These are phyloP conservation scores for Termitomyces sp. DNA, from an alignment of 768 basidiomycete species.

Conservation along the genomic window DNA sequence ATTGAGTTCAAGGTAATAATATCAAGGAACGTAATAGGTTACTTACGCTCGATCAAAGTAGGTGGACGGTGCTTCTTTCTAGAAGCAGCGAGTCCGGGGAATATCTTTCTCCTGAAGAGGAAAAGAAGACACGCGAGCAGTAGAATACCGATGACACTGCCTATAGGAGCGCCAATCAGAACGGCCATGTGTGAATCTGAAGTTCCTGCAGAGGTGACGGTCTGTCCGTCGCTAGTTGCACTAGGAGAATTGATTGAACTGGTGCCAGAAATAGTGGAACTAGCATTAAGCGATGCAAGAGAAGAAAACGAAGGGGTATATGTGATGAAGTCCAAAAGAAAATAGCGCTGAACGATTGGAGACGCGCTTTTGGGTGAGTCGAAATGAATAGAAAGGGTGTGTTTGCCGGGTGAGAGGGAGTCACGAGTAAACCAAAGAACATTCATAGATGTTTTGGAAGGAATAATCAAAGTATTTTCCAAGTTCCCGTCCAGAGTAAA, in stretches of 20 bases:
- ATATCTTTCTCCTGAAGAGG: not conserved
- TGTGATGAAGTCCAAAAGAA: not conserved
- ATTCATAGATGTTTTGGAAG: not conserved
- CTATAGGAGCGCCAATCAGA: not conserved
- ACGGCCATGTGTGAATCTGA: not conserved
- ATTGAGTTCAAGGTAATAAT: too few species aligned
- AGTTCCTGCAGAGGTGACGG: too few species aligned
- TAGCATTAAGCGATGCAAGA: too few species aligned
- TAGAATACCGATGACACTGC: not conserved
- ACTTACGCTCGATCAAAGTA: not conserved
- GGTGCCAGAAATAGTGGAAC: too few species aligned
- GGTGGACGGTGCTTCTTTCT: too few species aligned
- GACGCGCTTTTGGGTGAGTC: too few species aligned
- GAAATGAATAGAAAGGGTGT: too few species aligned
- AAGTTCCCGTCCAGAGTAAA: too few species aligned
- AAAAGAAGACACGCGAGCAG: not conserved
- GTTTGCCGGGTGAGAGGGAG: not conserved
- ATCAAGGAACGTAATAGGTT: not conserved
- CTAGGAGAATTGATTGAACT: too few species aligned
- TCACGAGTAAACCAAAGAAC: not conserved
- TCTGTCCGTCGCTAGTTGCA: too few species aligned
- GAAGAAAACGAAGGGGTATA: not conserved
- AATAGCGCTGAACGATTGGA: not conserved
- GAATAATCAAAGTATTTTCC: too few species aligned
- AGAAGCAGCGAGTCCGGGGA: not conserved